These are phyloP conservation scores for Malassezia yamatoensis DNA, from an alignment of 1,284 basidiomycete species.

Conservation along the genomic window DNA sequence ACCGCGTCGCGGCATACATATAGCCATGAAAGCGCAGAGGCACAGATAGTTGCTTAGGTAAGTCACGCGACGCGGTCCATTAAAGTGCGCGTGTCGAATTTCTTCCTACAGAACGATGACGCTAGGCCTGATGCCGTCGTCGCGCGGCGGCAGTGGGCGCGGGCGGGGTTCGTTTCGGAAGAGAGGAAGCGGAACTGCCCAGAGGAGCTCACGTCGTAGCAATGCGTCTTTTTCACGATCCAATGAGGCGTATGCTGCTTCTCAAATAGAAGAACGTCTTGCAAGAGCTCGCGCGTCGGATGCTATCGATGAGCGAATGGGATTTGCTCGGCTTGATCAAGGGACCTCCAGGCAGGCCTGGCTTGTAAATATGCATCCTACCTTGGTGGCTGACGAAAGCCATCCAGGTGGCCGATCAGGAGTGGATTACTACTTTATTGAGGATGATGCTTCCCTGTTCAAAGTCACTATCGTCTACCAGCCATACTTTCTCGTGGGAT, in stretches of 20 bases:
- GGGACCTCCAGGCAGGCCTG: constrained; percentile 53
- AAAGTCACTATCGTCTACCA: constrained; percentile 86
- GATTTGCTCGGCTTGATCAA: constrained; percentile 55
- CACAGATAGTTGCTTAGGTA: neutral
- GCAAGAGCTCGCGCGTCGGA: constrained; percentile 52
- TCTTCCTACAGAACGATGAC: neutral
- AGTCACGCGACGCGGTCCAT: constrained; percentile 1
- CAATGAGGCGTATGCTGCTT: constrained; percentile 31
- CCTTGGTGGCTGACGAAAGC: constrained; percentile 63
- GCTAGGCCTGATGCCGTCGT: constrained; percentile 10
- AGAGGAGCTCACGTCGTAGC: constrained; percentile 6
- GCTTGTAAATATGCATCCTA: constrained; percentile 99
- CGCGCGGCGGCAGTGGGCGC: constrained; percentile 6
- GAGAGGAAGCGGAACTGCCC: constrained; percentile 14
- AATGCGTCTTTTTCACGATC: constrained; percentile 3
- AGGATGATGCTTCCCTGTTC: constrained; percentile 93
- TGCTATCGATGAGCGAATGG: constrained; percentile 85
- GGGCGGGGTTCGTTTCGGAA: constrained; percentile 22
- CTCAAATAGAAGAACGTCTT: constrained; percentile 42
- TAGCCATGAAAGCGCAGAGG: neutral
- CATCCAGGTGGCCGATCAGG: constrained; percentile 53
- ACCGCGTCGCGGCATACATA: constrained; percentile 2
- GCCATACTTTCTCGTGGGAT: constrained; percentile 86
- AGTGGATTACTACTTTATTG: constrained; percentile 95
- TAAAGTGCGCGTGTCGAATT: too few relatives aligned